phyloP scores from a whole-genome alignment of 2,329 filamentous ascomycete species.

The Chrysosporium queenslandicum region DNA sequence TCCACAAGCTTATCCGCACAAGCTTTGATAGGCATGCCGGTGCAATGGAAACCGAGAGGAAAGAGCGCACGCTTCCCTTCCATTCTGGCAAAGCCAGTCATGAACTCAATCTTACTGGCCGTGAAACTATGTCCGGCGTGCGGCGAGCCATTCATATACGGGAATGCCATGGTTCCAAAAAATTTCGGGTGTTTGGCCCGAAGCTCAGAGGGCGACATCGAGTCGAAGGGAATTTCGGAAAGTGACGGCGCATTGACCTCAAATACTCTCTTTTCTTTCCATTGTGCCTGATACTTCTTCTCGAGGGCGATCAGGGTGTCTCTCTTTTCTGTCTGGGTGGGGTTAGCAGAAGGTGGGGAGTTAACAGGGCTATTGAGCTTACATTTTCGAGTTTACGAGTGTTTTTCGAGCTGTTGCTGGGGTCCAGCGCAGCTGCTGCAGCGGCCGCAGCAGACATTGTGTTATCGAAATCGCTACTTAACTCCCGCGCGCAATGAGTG shows the following conservation, averaged over 20 bases:
- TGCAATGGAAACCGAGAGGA: constrained; percentile 90
- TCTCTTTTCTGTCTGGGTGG: constrained; percentile 66
- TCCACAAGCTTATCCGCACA: constrained; percentile 89
- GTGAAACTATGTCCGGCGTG: constrained; percentile 92
- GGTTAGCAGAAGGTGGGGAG: constrained; percentile 19
- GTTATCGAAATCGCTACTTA: constrained; percentile 7
- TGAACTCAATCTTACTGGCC: constrained; percentile 86
- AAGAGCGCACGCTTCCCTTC: constrained; percentile 78
- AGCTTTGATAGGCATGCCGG: constrained; percentile 96
- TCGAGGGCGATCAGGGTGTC: constrained; percentile 72
- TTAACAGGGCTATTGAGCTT: constrained; percentile 17
- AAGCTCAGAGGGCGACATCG: constrained; percentile 62
- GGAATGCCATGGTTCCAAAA: constrained; percentile 69
- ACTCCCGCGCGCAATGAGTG: background rate
- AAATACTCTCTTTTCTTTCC: constrained; percentile 69
- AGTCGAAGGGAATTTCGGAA: constrained; percentile 63
- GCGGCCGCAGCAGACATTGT: constrained; percentile 32
- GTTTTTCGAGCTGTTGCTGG: constrained; percentile 46
- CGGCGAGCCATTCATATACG: constrained; percentile 78
- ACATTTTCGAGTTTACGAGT: constrained; percentile 57
- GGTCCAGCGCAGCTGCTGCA: constrained; percentile 47
- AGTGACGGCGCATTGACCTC: constrained; percentile 73
- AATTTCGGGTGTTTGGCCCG: constrained; percentile 80
- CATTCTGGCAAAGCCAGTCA: constrained; percentile 77
- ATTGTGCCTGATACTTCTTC: constrained; percentile 84